phyloP scores from a whole-genome alignment of 2,329 filamentous ascomycete species.

The Colletotrichum salicis region DNA sequence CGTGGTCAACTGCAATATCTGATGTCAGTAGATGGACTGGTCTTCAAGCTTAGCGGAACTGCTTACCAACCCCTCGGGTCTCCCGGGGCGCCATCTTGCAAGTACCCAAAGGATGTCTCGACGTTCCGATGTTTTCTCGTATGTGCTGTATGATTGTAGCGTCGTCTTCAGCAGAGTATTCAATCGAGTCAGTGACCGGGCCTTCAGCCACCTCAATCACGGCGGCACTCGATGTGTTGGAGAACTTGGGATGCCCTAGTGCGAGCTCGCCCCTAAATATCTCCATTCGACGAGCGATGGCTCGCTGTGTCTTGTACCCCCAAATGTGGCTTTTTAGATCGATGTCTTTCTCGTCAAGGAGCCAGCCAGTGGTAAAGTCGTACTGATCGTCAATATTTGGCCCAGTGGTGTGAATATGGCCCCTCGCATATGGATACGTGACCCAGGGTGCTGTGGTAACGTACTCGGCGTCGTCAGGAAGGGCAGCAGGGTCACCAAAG shows the following conservation, averaged over 20 bases:
- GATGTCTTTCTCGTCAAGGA: conserved; percentile 58
- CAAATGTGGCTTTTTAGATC: conserved; percentile 71
- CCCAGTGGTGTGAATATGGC: conserved; percentile 64
- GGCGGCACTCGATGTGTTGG: conserved; percentile 50
- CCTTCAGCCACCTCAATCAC: conserved; percentile 60
- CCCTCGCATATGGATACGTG: conserved; percentile 69
- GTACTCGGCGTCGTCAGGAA: conserved; percentile 54
- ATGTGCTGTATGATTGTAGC: conserved; percentile 58
- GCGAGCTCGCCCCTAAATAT: conserved; percentile 61
- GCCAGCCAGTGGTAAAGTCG: conserved; percentile 63
- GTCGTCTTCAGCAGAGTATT: conserved; percentile 62
- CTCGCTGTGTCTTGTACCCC: conserved; percentile 73
- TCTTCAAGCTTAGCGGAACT: not conserved
- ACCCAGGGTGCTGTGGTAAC: conserved; percentile 62
- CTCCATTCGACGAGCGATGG: conserved; percentile 66
- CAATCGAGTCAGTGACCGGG: conserved; percentile 49
- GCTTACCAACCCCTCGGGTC: conserved; percentile 48
- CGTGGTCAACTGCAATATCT: conserved; percentile 46
- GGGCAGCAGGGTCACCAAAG: conserved; percentile 48
- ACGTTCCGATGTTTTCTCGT: conserved; percentile 52
- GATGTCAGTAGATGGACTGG: not conserved
- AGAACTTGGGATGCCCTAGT: conserved; percentile 56
- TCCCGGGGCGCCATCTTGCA: conserved; percentile 56
- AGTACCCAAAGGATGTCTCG: conserved; percentile 58
- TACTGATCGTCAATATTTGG: conserved; percentile 47